Evolutionary conservation across 495 filamentous ascomycete species (phyloP).

Genomic region (Aspergillus conjunctus): DNA sequence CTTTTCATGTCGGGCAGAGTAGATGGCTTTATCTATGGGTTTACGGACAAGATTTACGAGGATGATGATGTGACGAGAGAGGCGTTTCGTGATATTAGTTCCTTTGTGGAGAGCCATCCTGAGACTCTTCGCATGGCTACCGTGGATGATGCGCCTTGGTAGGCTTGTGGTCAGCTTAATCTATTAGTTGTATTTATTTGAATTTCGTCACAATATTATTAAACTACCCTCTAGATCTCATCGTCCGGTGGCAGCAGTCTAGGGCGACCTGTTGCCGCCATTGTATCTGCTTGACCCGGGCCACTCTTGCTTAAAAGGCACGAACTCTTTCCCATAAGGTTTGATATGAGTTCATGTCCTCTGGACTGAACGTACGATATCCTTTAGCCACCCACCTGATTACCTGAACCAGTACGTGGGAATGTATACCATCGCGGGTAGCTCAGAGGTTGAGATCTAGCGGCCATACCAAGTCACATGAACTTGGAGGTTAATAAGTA

Average conservation of each 20-base stretch:
- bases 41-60: background rate
- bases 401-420: background rate
- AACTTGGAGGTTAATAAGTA: background rate
- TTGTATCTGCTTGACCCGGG: background rate
- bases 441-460: background rate
- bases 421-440: background rate
- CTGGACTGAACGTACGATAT: background rate
- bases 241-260: background rate
- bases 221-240: background rate
- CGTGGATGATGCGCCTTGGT: slow-evolving; percentile 15
- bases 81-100: slow-evolving; percentile 6
- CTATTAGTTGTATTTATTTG: background rate
- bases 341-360: background rate
- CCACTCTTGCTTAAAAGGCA: background rate
- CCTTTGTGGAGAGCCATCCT: background rate
- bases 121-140: slow-evolving; percentile 8
- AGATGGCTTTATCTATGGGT: slow-evolving; percentile 16
- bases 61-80: background rate
- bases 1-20: background rate
- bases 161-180: background rate
- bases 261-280: background rate
- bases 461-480: background rate
- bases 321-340: background rate
- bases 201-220: background rate
- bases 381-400: background rate